Conservation (phyloP, 108 stramenopile genomes). For the Pseudonitzschia pungens region DNA sequence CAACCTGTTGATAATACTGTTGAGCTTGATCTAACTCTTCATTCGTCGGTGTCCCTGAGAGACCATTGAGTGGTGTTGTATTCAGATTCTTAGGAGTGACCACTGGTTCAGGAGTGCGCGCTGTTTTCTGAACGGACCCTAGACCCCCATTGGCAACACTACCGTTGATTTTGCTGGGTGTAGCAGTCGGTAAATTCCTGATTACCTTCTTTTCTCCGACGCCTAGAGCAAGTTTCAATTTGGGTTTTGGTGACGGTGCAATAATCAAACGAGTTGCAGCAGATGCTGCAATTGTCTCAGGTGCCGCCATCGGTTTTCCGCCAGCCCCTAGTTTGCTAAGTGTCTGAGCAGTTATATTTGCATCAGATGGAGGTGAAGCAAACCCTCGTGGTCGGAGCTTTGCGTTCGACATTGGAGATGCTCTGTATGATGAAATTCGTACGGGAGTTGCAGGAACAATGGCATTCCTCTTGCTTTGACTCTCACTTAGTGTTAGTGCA, state of each 20-base stretch:
- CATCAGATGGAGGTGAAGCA: slow-evolving; percentile 37
- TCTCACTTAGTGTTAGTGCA: slow-evolving; percentile 23
- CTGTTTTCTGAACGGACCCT: neutral
- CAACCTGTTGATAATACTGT: slow-evolving; percentile 67
- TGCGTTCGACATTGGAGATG: slow-evolving; percentile 61
- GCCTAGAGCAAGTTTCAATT: slow-evolving; percentile 27
- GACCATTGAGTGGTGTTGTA: neutral
- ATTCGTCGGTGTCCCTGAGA: neutral
- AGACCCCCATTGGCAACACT: neutral
- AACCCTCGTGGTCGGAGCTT: slow-evolving; percentile 83
- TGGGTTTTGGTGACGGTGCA: slow-evolving; percentile 32
- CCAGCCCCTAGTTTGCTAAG: slow-evolving; percentile 29
- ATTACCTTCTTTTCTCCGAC: slow-evolving; percentile 6
- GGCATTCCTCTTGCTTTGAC: neutral
- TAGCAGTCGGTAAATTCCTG: neutral
- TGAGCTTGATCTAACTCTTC: slow-evolving; percentile 26
- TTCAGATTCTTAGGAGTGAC: neutral
- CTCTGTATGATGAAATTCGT: slow-evolving; percentile 28
- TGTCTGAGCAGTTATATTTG: slow-evolving; percentile 1
- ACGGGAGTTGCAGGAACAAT: slow-evolving; percentile 18
- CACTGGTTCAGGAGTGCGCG: neutral
- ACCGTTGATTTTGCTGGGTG: neutral
- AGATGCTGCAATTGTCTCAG: slow-evolving; percentile 33
- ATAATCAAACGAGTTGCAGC: slow-evolving; percentile 32
- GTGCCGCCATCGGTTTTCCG: slow-evolving; percentile 38